Evolutionary conservation across 1,139 yeast genomes (phyloP).

Genomic region (Entelexis paramagnoliae): DNA sequence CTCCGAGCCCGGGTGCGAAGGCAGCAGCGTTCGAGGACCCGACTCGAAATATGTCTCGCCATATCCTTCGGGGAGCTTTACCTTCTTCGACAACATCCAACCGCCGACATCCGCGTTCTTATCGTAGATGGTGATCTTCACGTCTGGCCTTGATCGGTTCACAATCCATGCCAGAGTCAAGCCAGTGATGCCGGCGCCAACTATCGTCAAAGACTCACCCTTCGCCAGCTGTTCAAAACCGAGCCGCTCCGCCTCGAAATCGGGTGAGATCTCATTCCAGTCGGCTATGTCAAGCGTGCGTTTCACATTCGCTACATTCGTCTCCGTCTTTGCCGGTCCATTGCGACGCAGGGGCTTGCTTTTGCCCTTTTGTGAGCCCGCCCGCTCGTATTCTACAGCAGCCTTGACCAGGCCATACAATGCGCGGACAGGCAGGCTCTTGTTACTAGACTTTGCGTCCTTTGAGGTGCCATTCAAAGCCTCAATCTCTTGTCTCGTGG

Average conservation of each 20-base stretch:
- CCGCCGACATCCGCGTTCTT: conserved; percentile 55
- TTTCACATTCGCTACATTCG: not conserved
- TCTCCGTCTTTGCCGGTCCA: not conserved
- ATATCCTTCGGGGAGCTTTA: not conserved
- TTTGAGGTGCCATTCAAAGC: not conserved
- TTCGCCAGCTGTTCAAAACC: conserved; percentile 26
- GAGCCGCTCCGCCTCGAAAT: conserved; percentile 19
- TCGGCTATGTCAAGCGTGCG: conserved; percentile 2
- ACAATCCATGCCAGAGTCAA: conserved; percentile 68
- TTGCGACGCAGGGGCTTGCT: not conserved
- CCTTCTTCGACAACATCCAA: conserved; percentile 48
- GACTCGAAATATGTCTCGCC: conserved; percentile 27
- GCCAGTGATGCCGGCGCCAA: conserved; percentile 89
- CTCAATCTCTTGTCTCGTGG: conserved; percentile 11
- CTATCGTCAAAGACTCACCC: conserved; percentile 32
- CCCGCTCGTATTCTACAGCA: conserved; percentile 4
- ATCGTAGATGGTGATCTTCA: conserved; percentile 56
- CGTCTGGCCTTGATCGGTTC: conserved; percentile 51
- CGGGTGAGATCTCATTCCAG: conserved; percentile 27
- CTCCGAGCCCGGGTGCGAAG: conserved; percentile 32
- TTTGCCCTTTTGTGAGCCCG: not conserved
- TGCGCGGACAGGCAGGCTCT: not conserved
- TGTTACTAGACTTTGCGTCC: not conserved
- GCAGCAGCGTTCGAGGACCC: conserved; percentile 38
- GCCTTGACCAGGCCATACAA: conserved; percentile 1